Conservation (phyloP, 768 basidiomycete genomes). For the Pleurotus salmoneostramineus region DNA sequence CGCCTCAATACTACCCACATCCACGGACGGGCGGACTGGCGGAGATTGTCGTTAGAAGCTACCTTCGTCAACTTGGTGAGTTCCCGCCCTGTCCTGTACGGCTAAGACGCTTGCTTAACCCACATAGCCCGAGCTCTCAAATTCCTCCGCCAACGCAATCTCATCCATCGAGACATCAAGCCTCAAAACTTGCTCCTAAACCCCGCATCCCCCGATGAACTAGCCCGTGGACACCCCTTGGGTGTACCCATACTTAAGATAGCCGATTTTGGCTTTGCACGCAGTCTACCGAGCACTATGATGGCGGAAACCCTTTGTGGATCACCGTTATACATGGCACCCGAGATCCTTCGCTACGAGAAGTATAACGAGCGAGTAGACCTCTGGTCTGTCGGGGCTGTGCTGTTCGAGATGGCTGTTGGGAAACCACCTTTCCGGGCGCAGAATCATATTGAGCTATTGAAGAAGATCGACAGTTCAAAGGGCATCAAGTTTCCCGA, state of each 20-base stretch:
- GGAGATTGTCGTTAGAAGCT: conserved; percentile 87
- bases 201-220: conserved; percentile 74
- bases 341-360: conserved; percentile 94
- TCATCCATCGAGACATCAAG: conserved; percentile 97
- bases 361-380: conserved; percentile 98
- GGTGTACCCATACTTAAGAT: conserved; percentile 96
- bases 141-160: conserved; percentile 82
- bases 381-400: conserved; percentile 97
- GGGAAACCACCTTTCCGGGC: conserved; percentile 95
- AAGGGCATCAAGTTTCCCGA: conserved; percentile 94
- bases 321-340: conserved; percentile 99
- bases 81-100: background rate
- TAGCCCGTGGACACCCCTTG: conserved; percentile 83
- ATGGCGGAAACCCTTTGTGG: conserved; percentile 98
- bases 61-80: conserved; percentile 85
- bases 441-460: conserved; percentile 91
- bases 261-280: conserved; percentile 97
- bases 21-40: conserved; percentile 88
- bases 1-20: conserved; percentile 86
- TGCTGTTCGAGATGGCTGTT: conserved; percentile 92
- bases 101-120: background rate
- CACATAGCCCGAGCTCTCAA: conserved; percentile 82
- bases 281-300: conserved; percentile 86
- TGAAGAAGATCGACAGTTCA: conserved; percentile 90
- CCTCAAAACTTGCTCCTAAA: conserved; percentile 92